Evolutionary conservation across 1,284 basidiomycete genomes (phyloP).

Genomic region (Cryptococcus sp.): DNA sequence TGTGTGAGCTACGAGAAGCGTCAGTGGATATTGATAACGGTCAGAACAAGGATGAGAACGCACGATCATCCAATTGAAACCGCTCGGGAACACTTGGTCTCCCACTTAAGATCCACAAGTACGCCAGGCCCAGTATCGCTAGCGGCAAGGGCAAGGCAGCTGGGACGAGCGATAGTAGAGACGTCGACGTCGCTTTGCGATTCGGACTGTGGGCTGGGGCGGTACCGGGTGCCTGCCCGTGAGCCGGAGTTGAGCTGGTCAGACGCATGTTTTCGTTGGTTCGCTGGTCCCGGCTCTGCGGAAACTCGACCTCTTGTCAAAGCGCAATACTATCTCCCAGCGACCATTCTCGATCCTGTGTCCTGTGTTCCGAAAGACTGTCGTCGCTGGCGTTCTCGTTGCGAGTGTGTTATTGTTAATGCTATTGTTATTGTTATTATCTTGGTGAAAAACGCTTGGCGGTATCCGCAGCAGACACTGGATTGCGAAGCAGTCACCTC

Average conservation of each 20-base stretch:
- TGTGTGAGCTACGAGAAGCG: constrained; percentile 10
- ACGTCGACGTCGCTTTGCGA: constrained; percentile 2
- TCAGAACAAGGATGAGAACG: background rate
- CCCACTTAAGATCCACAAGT: constrained; percentile 9
- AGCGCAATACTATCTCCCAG: no score
- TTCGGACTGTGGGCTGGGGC: constrained; percentile 5
- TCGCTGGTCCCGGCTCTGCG: no score
- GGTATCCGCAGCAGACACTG: no score
- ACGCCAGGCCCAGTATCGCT: constrained; percentile 11
- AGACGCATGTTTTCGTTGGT: background rate
- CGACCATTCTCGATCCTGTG: no score
- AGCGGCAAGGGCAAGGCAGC: constrained; percentile 12
- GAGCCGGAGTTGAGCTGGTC: background rate
- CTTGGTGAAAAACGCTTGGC: background rate
- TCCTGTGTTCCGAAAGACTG: no score
- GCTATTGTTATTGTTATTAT: background rate
- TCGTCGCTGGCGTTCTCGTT: no score
- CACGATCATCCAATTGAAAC: constrained; percentile 16
- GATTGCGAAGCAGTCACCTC: no score
- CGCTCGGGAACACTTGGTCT: constrained; percentile 18
- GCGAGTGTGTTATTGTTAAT: no score
- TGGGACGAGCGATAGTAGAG: constrained; percentile 6
- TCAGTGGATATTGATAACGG: background rate
- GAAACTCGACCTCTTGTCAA: no score
- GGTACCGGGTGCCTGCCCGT: background rate